Base-by-base conservation (phyloP, 371 early-diverging fungal genomes). In the Edhazardia aedis region DNA sequence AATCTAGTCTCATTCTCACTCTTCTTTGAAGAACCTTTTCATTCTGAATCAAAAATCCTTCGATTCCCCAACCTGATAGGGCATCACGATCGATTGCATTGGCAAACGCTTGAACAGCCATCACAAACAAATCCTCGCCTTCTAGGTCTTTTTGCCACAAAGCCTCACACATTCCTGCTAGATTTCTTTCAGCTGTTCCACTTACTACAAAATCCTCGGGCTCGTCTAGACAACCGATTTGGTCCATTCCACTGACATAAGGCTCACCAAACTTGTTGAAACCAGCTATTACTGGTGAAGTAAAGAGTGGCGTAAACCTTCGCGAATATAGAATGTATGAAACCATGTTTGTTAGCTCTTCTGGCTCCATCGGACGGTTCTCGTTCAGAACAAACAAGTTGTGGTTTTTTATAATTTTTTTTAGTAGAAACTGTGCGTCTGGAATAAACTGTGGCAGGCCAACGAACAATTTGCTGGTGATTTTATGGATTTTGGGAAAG, bases 41-140 rank as follows among this genome's bases (percentile, higher is more conserved):
- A 7, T 36, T 30, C 9, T 39, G 55, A 6, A 70, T 49, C 30
- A 70, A 46, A 51, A 54, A 43, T 43, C 62, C 58, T 29, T 67
- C 69, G 22, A 58, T 64, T 16, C 70, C 70, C 70, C 67, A 65
- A n/a, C 73, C 73, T 23, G 64, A 63, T 0, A 72, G 49, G 1
- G 66, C 62, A 56, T 72, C 66, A 51, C 73, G 53, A 40, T 70
- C 70, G 7, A 67, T 40, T 19, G 68, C 52, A 61, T 70, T 70
- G 2, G 70, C 49, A 47, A 69, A 68, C 9, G 62, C 57, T 38
- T 72, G 70, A 18, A 56, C 39, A n/a, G 58, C 38, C 0, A 55
- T 55, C 1, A 51, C 51, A 54, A 69, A 68, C 16, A 72, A 54
- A 26, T 70, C 62, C 42, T 72, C 73, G 18, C 51, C 55, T 16